Conservation (phyloP, 306 rosid species). For the Parietaria judaica region DNA sequence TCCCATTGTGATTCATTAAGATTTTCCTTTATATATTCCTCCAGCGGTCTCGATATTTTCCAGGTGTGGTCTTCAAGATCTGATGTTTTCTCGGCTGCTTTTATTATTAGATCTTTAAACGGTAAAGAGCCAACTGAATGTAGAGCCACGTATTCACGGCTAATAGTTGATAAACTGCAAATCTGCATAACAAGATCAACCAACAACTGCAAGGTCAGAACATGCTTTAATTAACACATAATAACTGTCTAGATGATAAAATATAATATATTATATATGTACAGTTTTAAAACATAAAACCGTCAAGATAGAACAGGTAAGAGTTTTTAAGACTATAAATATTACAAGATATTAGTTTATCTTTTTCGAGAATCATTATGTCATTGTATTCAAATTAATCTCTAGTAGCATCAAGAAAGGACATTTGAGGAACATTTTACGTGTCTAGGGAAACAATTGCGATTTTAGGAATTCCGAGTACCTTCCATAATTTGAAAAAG, state of each 20-base stretch:
- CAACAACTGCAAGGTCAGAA: slow-evolving; percentile 1
- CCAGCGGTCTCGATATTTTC: slow-evolving; percentile 66
- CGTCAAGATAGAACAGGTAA: no score
- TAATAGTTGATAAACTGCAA: slow-evolving; percentile 85
- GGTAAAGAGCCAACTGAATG: slow-evolving; percentile 53
- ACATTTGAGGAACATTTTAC: not conserved
- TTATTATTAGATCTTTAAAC: slow-evolving; percentile 76
- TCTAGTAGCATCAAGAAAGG: no score
- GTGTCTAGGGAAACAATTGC: not conserved
- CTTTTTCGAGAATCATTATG: no score
- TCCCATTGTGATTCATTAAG: slow-evolving; percentile 74
- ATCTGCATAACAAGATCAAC: slow-evolving; percentile 41
- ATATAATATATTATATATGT: no score
- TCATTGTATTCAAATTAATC: no score
- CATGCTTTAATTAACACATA: no score
- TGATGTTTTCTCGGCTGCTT: slow-evolving; percentile 38
- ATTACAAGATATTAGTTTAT: no score
- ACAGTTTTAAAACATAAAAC: no score
- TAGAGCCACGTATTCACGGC: slow-evolving; percentile 74
- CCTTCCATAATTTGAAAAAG: no score
- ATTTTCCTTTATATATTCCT: slow-evolving; percentile 54
- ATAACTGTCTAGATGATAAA: no score
- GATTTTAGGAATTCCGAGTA: no score
- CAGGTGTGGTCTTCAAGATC: slow-evolving; percentile 44
- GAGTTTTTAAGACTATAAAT: no score